Evolutionary conservation across 2,329 filamentous ascomycete genomes (phyloP).

Genomic region (Grosmannia serpens): DNA sequence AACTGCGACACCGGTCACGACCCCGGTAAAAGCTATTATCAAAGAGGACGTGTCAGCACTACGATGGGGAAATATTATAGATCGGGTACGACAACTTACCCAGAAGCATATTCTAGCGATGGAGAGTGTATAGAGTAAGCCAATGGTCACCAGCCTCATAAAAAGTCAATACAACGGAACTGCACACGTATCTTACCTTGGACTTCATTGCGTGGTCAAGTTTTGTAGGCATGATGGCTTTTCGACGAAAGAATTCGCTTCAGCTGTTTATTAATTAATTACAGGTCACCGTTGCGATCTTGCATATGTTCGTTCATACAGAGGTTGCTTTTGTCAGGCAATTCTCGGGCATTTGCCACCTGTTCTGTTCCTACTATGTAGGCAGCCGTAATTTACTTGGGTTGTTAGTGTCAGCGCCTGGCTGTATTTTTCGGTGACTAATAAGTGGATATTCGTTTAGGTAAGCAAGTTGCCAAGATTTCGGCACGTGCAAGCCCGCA

Average conservation of each 20-base stretch:
- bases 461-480: not conserved
- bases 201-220: conserved; percentile 59
- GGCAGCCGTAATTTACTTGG: not conserved
- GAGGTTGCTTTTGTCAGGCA: not conserved
- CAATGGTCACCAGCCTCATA: not conserved
- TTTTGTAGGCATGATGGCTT: conserved; percentile 49
- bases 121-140: conserved; percentile 6
- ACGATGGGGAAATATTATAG: too few relatives aligned
- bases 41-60: not conserved
- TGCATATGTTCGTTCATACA: not conserved
- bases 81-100: conserved; percentile 35
- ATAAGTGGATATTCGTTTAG: not conserved
- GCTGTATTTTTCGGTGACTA: not conserved
- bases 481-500: conserved; percentile 11
- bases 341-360: conserved; percentile 3
- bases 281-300: not conserved
- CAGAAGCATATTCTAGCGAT: conserved; percentile 52
- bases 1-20: conserved; percentile 68
- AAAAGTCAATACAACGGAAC: not conserved
- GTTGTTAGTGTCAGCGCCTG: not conserved
- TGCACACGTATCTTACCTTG: conserved; percentile 51
- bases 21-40: conserved; percentile 58
- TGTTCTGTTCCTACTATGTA: not conserved
- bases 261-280: not conserved
- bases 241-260: not conserved